These are phyloP conservation scores for Saturnispora diversa DNA, from an alignment of 805 yeast genomes.

Conservation along the genomic window DNA sequence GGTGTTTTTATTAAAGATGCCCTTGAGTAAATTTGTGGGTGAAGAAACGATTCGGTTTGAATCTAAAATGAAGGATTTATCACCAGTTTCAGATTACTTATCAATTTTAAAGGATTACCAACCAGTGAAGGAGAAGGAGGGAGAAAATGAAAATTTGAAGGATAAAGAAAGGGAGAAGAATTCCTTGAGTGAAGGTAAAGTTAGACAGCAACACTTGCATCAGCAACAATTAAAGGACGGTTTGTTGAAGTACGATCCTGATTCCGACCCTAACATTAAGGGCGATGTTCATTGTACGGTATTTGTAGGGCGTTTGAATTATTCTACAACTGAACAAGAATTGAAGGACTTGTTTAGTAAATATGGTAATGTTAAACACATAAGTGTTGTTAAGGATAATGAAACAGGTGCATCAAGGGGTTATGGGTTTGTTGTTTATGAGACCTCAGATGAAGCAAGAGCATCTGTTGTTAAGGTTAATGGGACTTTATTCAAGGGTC, in stretches of 20 bases:
- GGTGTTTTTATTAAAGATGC: not conserved
- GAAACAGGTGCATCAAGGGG: slow-evolving; percentile 48
- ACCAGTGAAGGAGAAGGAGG: not conserved
- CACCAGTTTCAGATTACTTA: not conserved
- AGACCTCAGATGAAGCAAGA: slow-evolving; percentile 49
- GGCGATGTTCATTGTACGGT: slow-evolving; percentile 76
- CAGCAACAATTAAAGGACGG: slow-evolving; percentile 16
- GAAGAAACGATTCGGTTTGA: not conserved
- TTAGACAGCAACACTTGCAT: not conserved
- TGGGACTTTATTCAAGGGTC: slow-evolving; percentile 35
- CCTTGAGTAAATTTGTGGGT: not conserved
- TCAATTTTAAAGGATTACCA: not conserved
- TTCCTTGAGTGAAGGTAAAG: not conserved
- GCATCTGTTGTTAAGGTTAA: slow-evolving; percentile 50
- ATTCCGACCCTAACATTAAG: slow-evolving; percentile 43
- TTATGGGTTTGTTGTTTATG: slow-evolving; percentile 75
- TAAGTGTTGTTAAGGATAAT: slow-evolving; percentile 50
- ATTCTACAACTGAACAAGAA: slow-evolving; percentile 57
- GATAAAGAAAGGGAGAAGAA: slow-evolving; percentile 4
- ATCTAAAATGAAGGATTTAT: not conserved
- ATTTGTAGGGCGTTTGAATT: slow-evolving; percentile 67
- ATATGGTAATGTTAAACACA: slow-evolving; percentile 63
- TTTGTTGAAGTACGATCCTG: slow-evolving; percentile 45
- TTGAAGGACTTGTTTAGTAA: slow-evolving; percentile 50
- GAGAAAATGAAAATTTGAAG: not conserved